phyloP scores from a whole-genome alignment of 1,139 yeast species.

The Debaryomycetaceae sp. region DNA sequence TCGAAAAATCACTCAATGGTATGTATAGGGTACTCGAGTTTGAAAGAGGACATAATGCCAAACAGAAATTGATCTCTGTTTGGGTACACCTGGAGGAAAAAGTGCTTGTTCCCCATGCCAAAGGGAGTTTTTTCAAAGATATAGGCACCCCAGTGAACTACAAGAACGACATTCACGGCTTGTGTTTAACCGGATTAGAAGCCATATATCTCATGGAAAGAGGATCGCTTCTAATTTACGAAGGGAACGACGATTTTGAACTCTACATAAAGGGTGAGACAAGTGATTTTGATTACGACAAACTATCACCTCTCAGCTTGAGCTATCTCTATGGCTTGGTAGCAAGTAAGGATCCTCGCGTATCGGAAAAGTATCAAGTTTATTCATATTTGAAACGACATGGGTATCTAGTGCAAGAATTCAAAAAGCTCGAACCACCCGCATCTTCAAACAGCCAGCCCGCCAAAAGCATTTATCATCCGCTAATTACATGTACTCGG shows the following conservation, averaged over 20 bases:
- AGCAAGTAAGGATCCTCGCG: slow-evolving; percentile 36
- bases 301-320: slow-evolving; percentile 49
- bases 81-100: slow-evolving; percentile 41
- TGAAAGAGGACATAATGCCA: slow-evolving; percentile 57
- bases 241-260: slow-evolving; percentile 18
- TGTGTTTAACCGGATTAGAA: slow-evolving; percentile 62
- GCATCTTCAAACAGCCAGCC: neutral
- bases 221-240: slow-evolving; percentile 66
- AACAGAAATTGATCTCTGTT: slow-evolving; percentile 41
- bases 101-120: slow-evolving; percentile 55
- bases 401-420: slow-evolving; percentile 66
- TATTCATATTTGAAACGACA: slow-evolving; percentile 73
- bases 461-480: neutral
- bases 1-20: slow-evolving; percentile 57
- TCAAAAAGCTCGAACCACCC: slow-evolving; percentile 9
- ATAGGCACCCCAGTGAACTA: slow-evolving; percentile 54
- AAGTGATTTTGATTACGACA: slow-evolving; percentile 22
- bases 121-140: slow-evolving; percentile 72
- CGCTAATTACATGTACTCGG: neutral
- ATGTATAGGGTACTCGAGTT: slow-evolving; percentile 70
- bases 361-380: slow-evolving; percentile 59
- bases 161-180: slow-evolving; percentile 23
- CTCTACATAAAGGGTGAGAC: slow-evolving; percentile 14
- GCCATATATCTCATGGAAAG: slow-evolving; percentile 76
- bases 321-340: slow-evolving; percentile 63